Base-by-base conservation (phyloP, 805 yeast genomes). In the Blastobotrys robertii region DNA sequence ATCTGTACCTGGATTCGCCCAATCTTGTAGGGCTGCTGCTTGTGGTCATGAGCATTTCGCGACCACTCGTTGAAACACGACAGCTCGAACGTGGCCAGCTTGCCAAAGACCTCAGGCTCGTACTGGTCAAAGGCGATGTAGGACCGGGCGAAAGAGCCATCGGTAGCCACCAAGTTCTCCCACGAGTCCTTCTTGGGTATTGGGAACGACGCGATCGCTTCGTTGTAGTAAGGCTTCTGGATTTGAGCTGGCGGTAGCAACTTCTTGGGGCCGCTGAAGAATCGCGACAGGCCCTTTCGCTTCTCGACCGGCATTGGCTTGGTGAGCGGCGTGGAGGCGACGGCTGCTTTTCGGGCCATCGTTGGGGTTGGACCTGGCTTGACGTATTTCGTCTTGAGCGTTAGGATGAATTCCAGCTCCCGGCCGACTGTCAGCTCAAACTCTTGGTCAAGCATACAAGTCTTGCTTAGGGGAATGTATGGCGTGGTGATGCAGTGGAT, bases 61-160 rank as follows among this genome's bases (percentile, higher is more conserved):
- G 74, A 82, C 97, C 97, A 90, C 59, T 86, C 95, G 57, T 87
- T 87, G 59, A 75, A 77, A 49, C 86, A 73, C 10, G 79, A 74
- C 37, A 85, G 55, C 39, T 72, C 70, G 57, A 77, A 76, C 39
- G 66, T 68, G 40, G 67, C 65, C 0, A 78, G 67, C 41, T 65
- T 60, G 12, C 85, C 82, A 14, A 70, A 74, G 34, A 83, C 67
- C 30, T 69, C 71, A 22, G 69, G 60, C 53, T 79, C 79, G 51
- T 74, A 74, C 45, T 74, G 76, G 14, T 72, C 70, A 54, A 84
- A 80, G 37, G 74, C 73, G 43, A 90, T 68, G 52, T 81, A 79
- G 42, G 84, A 75, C 53, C 92, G 73, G 7, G 86, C 95, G 69
- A 84, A 87, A 31, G 95, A 84, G 1, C 97, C 97, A 59, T 86